phyloP scores from a whole-genome alignment of 345 rosid genomes.

The Abelmoschus esculentus region DNA sequence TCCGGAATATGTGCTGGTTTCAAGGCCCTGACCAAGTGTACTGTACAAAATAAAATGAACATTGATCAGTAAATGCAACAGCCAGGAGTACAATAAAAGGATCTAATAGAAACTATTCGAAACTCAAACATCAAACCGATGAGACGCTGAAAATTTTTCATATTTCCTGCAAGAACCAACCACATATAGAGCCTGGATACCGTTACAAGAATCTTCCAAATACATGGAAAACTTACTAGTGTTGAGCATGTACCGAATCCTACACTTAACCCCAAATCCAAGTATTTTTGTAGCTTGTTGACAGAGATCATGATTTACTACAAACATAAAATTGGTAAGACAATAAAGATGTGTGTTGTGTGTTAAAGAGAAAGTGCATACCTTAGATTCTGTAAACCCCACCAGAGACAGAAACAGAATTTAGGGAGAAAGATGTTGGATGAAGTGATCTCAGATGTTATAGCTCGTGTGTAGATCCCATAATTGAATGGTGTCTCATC shows the following conservation, averaged over 20 bases:
- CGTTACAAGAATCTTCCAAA: not conserved
- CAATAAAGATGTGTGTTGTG: not conserved
- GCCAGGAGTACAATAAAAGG: not conserved
- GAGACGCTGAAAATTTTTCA: not conserved
- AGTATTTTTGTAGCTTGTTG: not conserved
- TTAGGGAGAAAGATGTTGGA: slow-evolving; percentile 46
- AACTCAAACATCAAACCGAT: not conserved
- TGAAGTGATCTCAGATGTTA: slow-evolving; percentile 45
- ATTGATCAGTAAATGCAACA: not conserved
- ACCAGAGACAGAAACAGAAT: slow-evolving; percentile 82
- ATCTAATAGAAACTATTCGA: not conserved
- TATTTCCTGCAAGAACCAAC: not conserved
- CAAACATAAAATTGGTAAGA: not conserved
- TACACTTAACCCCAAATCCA: not conserved
- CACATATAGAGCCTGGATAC: not conserved
- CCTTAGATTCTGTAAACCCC: slow-evolving; percentile 94
- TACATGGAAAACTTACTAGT: not conserved
- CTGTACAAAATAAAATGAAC: slow-evolving; percentile 25
- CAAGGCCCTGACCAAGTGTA: slow-evolving; percentile 87
- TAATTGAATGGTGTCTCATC: slow-evolving; percentile 39
- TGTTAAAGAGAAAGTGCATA: slow-evolving; percentile 12
- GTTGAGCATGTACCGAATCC: not conserved
- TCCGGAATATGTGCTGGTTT: slow-evolving; percentile 64
- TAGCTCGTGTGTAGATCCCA: slow-evolving; percentile 70
- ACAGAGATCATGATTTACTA: not conserved